A percentile compares a stretch with the other conserved stretches of the same genome.
phyloP scores from a whole-genome alignment of 371 early-diverging fungal genomes.

The Mucor velutinosus region DNA sequence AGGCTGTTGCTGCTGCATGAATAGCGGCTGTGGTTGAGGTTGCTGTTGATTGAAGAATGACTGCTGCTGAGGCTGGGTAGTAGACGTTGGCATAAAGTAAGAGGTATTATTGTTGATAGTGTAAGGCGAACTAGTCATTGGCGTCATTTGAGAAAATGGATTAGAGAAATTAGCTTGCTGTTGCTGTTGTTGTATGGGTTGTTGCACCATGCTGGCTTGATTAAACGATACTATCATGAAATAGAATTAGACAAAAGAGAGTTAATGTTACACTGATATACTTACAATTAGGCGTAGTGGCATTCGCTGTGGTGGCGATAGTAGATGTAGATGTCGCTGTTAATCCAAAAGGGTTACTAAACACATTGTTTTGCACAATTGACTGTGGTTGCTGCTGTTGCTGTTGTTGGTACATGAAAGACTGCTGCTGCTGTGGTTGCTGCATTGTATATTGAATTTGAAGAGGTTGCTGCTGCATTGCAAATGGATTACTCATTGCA shows the following conservation, averaged over 20 bases:
- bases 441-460: slow-evolving; percentile 13
- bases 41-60: not conserved
- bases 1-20: not conserved
- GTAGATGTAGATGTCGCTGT: not conserved
- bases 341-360: slow-evolving; percentile 10
- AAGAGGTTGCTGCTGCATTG: not conserved
- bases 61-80: slow-evolving; percentile 1
- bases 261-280: slow-evolving; percentile 1
- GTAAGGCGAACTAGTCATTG: slow-evolving; percentile 5
- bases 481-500: not conserved
- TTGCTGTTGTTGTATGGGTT: not conserved
- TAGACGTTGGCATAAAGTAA: slow-evolving; percentile 6
- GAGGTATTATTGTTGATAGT: not conserved
- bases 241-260: not conserved
- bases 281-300: not conserved
- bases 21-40: slow-evolving; percentile 2
- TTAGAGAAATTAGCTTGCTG: slow-evolving; percentile 9
- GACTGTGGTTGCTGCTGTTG: slow-evolving; percentile 13
- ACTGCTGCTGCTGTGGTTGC: slow-evolving; percentile 24
- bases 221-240: not conserved
- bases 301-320: not conserved
- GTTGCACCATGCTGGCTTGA: not conserved
- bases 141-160: slow-evolving; percentile 28
- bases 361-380: not conserved
- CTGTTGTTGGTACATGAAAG: slow-evolving; percentile 9